Conservation (phyloP, 495 filamentous ascomycete genomes). For the Podospora tetraspora region DNA sequence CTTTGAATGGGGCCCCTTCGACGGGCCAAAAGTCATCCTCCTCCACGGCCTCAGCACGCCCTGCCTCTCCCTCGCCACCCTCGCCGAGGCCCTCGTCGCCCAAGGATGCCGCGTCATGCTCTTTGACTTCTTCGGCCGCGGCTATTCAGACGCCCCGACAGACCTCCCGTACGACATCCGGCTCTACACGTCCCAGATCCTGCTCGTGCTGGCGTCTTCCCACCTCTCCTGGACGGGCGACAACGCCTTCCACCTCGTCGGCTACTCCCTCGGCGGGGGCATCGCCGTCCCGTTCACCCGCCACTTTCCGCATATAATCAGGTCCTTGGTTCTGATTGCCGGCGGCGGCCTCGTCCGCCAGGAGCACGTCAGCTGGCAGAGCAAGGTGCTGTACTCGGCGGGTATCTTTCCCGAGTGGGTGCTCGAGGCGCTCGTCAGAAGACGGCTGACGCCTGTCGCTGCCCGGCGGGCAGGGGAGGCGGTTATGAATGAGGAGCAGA, state of each 20-base stretch:
- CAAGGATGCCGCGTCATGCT: conserved; percentile 71
- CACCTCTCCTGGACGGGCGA: conserved; percentile 44
- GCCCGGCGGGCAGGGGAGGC: background rate
- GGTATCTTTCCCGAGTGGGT: conserved; percentile 50
- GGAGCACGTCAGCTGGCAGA: conserved; percentile 37
- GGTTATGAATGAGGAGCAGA: conserved; percentile 23
- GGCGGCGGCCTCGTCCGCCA: conserved; percentile 54
- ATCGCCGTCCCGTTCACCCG: conserved; percentile 66
- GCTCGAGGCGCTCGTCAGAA: conserved; percentile 47
- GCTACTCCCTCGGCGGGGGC: conserved; percentile 81
- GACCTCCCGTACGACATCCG: conserved; percentile 61
- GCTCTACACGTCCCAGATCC: conserved; percentile 68
- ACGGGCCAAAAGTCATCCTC: conserved; percentile 67
- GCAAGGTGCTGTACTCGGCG: conserved; percentile 39
- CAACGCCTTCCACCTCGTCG: conserved; percentile 60
- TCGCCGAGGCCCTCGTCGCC: conserved; percentile 61
- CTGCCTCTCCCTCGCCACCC: conserved; percentile 56
- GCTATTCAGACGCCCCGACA: conserved; percentile 67
- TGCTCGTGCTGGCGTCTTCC: conserved; percentile 65
- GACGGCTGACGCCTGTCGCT: conserved; percentile 43
- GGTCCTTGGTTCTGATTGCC: conserved; percentile 69
- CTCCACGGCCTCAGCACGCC: conserved; percentile 80
- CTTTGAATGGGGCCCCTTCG: conserved; percentile 76
- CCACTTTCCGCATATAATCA: conserved; percentile 61
- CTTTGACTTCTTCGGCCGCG: conserved; percentile 76